Conservation (phyloP, 2,329 filamentous ascomycete species). For the Pseudogymnoascus destructans region DNA sequence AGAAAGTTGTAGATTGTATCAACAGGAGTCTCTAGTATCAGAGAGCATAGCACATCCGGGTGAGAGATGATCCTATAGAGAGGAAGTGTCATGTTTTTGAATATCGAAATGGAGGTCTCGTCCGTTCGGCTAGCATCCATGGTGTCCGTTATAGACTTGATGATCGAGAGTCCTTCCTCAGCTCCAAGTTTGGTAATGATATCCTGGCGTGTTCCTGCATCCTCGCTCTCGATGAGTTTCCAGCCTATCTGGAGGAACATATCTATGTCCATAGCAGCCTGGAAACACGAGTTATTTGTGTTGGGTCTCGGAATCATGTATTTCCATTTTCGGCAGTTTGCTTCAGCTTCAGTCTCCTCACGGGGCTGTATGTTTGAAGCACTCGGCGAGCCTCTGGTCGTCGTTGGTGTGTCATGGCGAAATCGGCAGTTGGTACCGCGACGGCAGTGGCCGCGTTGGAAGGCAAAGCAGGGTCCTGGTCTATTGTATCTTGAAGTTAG, state of each 20-base stretch:
- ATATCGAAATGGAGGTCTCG: conserved; percentile 17
- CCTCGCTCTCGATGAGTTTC: conserved; percentile 18
- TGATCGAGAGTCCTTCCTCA: conserved; percentile 18
- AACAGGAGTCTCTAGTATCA: conserved; percentile 30
- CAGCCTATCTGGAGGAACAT: conserved; percentile 19
- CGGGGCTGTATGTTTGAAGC: conserved; percentile 12
- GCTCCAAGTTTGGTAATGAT: conserved; percentile 19
- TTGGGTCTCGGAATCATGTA: conserved; percentile 20
- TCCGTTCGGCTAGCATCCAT: conserved; percentile 15
- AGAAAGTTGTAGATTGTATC: conserved; percentile 33
- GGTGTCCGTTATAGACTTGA: conserved; percentile 16
- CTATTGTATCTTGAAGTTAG: conserved; percentile 16
- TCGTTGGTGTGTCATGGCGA: conserved; percentile 15
- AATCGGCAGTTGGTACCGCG: conserved; percentile 16
- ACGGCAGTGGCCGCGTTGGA: conserved; percentile 16
- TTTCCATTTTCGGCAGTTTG: conserved; percentile 17
- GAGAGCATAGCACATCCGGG: conserved; percentile 29
- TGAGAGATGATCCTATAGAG: conserved; percentile 32
- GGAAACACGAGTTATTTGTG: conserved; percentile 12
- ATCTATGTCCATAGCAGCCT: conserved; percentile 16
- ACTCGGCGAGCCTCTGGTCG: conserved; percentile 12
- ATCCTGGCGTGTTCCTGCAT: conserved; percentile 18
- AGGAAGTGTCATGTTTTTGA: conserved; percentile 26
- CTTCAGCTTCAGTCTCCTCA: conserved; percentile 18
- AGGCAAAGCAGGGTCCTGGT: conserved; percentile 16